Conservation (phyloP, 83 land plant genomes). For the Picea mariana region DNA sequence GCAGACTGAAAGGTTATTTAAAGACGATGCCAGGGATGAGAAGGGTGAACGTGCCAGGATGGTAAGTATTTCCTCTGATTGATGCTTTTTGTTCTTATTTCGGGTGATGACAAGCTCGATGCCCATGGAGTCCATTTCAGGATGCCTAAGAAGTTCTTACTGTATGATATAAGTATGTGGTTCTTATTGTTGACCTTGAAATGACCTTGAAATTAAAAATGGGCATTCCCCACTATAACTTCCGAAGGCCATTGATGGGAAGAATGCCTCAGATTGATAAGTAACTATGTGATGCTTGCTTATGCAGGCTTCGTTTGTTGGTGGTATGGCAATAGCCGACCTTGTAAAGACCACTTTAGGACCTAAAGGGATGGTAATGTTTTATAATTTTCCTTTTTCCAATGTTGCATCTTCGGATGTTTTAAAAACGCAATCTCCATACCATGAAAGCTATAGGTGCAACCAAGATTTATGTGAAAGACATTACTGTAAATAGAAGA, state of each 20-base stretch:
- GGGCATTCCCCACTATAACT: too few relatives aligned
- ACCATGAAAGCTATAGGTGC: not conserved
- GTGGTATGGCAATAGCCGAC: constrained; percentile 97
- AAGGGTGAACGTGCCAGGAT: constrained; percentile 95
- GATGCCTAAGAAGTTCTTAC: not conserved
- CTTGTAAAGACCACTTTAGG: constrained; percentile 95
- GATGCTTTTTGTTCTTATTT: too few relatives aligned
- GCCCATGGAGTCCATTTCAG: too few relatives aligned
- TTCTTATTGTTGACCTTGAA: not conserved
- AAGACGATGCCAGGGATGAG: constrained; percentile 92
- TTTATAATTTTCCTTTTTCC: constrained; percentile 8
- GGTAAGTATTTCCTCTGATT: constrained; percentile 38
- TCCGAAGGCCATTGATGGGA: too few relatives aligned
- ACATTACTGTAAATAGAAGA: not conserved
- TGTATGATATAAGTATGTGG: not conserved
- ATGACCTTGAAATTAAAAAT: not conserved
- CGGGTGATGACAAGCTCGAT: too few relatives aligned
- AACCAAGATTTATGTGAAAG: not conserved
- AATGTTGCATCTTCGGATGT: not conserved
- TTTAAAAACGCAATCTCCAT: not conserved
- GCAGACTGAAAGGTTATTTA: constrained; percentile 66
- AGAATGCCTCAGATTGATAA: not conserved
- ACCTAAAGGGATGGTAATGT: constrained; percentile 95
- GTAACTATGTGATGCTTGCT: not conserved
- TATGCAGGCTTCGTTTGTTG: constrained; percentile 90